Conservation (phyloP, 352 stramenopile genomes). For the Globisporangium cederbergense region DNA sequence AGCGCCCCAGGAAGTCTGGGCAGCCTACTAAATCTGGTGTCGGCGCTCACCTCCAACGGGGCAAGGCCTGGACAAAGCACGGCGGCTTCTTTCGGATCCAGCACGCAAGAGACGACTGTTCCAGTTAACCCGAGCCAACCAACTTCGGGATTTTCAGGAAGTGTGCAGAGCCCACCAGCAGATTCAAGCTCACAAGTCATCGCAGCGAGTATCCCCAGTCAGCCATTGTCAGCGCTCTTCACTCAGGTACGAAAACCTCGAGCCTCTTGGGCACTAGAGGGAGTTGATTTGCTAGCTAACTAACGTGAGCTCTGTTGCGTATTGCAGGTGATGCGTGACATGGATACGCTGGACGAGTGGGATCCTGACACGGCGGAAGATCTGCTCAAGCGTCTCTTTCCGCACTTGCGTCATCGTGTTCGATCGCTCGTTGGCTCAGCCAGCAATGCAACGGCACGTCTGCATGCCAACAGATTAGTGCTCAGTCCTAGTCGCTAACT, state of each 20-base stretch:
- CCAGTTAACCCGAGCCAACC: neutral
- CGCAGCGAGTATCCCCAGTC: neutral
- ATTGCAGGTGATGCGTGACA: conserved; percentile 18
- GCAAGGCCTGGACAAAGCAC: neutral
- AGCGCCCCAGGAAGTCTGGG: neutral
- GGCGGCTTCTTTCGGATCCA: neutral
- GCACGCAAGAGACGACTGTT: neutral
- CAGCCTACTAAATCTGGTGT: conserved; percentile 14
- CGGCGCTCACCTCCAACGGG: conserved; percentile 5
- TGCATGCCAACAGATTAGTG: neutral
- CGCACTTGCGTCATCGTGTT: conserved; percentile 15
- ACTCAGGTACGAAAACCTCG: neutral
- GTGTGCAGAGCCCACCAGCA: neutral
- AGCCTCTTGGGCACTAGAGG: neutral
- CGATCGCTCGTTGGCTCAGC: conserved; percentile 7
- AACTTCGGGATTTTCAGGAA: too few species aligned
- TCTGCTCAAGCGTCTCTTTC: conserved; percentile 15
- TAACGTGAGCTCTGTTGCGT: too few species aligned
- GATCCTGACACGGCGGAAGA: conserved; percentile 11
- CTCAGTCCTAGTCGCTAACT: neutral
- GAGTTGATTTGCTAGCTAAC: too few species aligned
- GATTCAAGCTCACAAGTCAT: neutral
- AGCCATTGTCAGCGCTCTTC: conserved; percentile 12
- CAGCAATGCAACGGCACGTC: neutral
- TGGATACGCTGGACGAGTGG: conserved; percentile 20